These are phyloP conservation scores for Fusarium tuaranense DNA, from an alignment of 2,329 filamentous ascomycete genomes.

Conservation along the genomic window DNA sequence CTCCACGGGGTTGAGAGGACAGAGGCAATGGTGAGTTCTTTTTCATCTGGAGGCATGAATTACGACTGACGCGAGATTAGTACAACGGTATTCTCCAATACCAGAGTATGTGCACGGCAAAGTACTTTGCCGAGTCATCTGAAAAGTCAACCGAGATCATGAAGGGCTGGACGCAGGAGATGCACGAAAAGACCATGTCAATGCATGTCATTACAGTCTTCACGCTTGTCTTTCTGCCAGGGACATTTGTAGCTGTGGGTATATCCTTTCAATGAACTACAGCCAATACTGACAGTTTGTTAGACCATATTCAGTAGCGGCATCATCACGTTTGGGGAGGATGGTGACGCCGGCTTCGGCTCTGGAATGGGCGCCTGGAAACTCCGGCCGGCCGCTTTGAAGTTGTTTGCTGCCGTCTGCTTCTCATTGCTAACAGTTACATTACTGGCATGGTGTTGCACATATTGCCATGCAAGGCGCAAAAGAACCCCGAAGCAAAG, in stretches of 20 bases:
- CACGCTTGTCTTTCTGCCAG: conserved; percentile 63
- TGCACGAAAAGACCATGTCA: conserved; percentile 21
- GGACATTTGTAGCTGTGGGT: conserved; percentile 38
- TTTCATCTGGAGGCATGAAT: too few relatives aligned
- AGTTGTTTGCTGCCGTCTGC: conserved; percentile 8
- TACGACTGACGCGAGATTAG: not conserved
- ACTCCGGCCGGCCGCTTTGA: conserved; percentile 7
- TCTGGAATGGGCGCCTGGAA: conserved; percentile 15
- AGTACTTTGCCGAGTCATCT: conserved; percentile 10
- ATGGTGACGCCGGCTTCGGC: conserved; percentile 4
- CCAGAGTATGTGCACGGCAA: conserved; percentile 1
- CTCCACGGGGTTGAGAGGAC: conserved; percentile 7
- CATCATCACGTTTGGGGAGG: conserved; percentile 8
- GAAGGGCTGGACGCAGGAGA: conserved; percentile 7
- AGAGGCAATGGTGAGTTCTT: not conserved
- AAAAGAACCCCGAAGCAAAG: not conserved
- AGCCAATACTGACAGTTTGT: not conserved
- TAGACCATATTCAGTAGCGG: conserved; percentile 20
- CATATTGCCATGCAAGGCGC: not conserved
- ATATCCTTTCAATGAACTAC: not conserved
- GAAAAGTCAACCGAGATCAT: conserved; percentile 7
- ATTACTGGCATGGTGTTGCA: not conserved
- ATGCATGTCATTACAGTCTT: conserved; percentile 46
- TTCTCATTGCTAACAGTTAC: conserved; percentile 1
- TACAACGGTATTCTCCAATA: conserved; percentile 16